Percentiles rank a stretch among this genome's conserved stretches.
Conservation (phyloP, 139 green algal genomes). For the Astrephomene gubernaculifera region DNA sequence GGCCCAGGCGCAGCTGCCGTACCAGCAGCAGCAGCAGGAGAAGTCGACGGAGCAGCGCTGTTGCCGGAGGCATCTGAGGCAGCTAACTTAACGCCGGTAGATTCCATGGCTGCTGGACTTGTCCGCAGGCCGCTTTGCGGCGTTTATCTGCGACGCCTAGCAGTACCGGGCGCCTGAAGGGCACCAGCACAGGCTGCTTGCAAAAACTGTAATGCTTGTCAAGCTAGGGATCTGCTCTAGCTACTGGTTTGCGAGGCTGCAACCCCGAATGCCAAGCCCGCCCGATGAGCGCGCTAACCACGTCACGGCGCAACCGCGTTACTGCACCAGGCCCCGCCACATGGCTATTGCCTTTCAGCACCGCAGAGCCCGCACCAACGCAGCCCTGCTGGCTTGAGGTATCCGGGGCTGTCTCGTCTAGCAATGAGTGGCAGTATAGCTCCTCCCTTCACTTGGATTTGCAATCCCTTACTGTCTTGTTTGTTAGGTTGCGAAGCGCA, state of each 20-base stretch:
- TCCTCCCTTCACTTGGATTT: not conserved
- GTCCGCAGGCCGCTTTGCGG: too few relatives aligned
- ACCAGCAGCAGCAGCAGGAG: not conserved
- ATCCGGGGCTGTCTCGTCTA: not conserved
- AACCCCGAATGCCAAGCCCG: not conserved
- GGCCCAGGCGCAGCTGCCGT: not conserved
- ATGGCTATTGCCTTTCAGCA: not conserved
- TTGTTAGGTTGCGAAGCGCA: too few relatives aligned
- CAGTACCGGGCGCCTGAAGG: too few relatives aligned
- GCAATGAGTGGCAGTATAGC: not conserved
- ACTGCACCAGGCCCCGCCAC: not conserved
- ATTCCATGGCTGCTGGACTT: constrained; percentile 8
- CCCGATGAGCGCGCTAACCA: too few relatives aligned
- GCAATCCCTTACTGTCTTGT: too few relatives aligned
- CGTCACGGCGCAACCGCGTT: too few relatives aligned
- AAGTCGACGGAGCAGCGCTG: too few relatives aligned
- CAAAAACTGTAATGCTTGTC: not conserved
- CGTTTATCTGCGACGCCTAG: too few relatives aligned
- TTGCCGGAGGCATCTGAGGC: not conserved
- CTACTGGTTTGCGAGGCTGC: not conserved
- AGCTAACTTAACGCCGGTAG: not conserved
- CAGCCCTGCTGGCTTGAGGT: not conserved
- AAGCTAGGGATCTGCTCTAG: not conserved
- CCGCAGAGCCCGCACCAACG: not conserved
- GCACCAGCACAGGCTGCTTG: not conserved